phyloP scores from a whole-genome alignment of 306 rosid species.

The Sicyos edulis region DNA sequence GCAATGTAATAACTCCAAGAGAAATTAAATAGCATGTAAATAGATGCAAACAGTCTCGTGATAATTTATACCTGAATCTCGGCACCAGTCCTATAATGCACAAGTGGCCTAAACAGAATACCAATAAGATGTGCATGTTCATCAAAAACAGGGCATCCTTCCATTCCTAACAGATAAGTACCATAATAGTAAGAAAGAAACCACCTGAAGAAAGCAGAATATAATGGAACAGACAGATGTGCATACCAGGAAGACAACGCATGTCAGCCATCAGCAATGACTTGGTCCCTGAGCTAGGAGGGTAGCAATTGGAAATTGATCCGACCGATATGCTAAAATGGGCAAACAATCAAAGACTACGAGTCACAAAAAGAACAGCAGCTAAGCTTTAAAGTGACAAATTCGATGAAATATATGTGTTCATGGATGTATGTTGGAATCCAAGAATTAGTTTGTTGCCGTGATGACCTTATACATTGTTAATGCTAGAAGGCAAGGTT shows the following conservation, averaged over 20 bases:
- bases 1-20: constrained; percentile 51
- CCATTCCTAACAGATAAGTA: constrained; percentile 64
- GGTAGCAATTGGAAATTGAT: constrained; percentile 74
- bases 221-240: constrained; percentile 34
- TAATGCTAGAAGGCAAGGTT: no score
- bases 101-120: constrained; percentile 69
- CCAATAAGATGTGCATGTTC: constrained; percentile 59
- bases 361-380: constrained; percentile 22
- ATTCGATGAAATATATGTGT: not conserved
- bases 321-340: constrained; percentile 77
- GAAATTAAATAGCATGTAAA: constrained; percentile 25
- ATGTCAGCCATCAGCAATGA: constrained; percentile 92
- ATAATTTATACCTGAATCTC: constrained; percentile 81
- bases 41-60: constrained; percentile 18
- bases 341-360: constrained; percentile 33
- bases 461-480: not conserved
- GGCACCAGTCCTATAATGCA: constrained; percentile 72
- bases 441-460: not conserved
- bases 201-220: constrained; percentile 31
- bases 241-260: constrained; percentile 87
- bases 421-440: not conserved
- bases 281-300: constrained; percentile 50
- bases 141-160: constrained; percentile 84
- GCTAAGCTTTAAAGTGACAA: not conserved
- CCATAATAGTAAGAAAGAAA: constrained; percentile 34